Evolutionary conservation across 1,284 basidiomycete genomes (phyloP), one percentile per base, ranked within the genome.

Genomic region (Coniophora puteana): DNA sequence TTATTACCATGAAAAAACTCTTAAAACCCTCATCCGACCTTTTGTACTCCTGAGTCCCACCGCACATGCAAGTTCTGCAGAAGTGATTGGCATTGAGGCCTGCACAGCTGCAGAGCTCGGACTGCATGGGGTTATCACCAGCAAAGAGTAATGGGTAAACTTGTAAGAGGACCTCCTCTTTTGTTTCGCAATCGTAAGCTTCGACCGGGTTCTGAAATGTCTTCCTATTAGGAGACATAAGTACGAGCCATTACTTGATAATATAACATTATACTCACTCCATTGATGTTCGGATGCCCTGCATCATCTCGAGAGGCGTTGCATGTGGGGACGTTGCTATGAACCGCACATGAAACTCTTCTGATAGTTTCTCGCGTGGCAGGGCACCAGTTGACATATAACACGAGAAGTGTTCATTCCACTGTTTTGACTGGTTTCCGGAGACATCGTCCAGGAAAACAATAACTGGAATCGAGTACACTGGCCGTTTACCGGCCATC

Each of bases 101-200:
- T 23, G 41, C 43, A 16, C 58, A 55, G 26, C 54, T 54, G 31
- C 54, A 59, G 5, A 45, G 34, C 36, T 63, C 59, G 0, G 53
- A 51, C 33, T 62, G 4, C 59, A 61, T 61, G 0, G 59, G 61
- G 33, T 63, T 63, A 35, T 63, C 56, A 12, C 58, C 58, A 8
- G 55, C 38, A 3, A 52, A 39, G 14, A 58, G 48, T 0, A 57
- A 44, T 3, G 31, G 25, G 30, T 45, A 61, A 1, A 51, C 54
- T 1, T 48, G 27, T 4, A 58, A 26, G 4, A 54, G 47, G 32
- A 58, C 43, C 8, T 55, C 34, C 30, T 48, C 22, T 16, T 49
- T 4, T 5, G 25, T 12, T 27, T 36, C 23, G 20, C 23, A 39
- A 22, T 59, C 57, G 40, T 44, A 58, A 4, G 48, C 48, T 8